Evolutionary conservation across 2,329 filamentous ascomycete species (phyloP).

Genomic region (Fusarium brachygibbosum): DNA sequence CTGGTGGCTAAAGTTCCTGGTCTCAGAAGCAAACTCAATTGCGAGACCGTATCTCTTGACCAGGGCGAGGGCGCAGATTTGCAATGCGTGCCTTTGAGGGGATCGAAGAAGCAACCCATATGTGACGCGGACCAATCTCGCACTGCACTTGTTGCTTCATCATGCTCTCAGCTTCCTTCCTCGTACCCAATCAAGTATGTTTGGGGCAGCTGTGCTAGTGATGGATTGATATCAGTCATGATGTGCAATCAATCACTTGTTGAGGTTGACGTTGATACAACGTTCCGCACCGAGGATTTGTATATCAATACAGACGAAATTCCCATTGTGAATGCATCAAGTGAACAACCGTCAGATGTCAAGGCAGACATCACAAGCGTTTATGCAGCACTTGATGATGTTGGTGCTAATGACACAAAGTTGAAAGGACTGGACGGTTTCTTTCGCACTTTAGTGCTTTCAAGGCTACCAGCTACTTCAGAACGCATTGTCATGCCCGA

Average conservation of each 20-base stretch:
- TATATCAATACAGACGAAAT: constrained; percentile 42
- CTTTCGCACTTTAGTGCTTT: constrained; percentile 47
- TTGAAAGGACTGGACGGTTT: constrained; percentile 47
- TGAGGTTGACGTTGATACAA: constrained; percentile 40
- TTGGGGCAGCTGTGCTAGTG: constrained; percentile 46
- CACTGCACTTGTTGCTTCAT: constrained; percentile 44
- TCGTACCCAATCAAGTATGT: constrained; percentile 44
- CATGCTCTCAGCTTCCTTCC: constrained; percentile 39
- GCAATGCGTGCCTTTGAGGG: constrained; percentile 40
- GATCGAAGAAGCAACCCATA: constrained; percentile 34
- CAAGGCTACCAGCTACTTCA: constrained; percentile 41
- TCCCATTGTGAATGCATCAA: constrained; percentile 37
- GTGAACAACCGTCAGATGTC: constrained; percentile 31
- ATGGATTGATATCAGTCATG: constrained; percentile 41
- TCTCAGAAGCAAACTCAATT: constrained; percentile 37
- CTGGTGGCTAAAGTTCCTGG: constrained; percentile 42
- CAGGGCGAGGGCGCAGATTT: constrained; percentile 31
- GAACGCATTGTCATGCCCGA: constrained; percentile 41
- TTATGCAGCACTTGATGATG: constrained; percentile 37
- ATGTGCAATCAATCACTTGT: constrained; percentile 47
- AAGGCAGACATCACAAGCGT: constrained; percentile 33
- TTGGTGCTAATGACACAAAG: constrained; percentile 34
- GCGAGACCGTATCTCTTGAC: constrained; percentile 38
- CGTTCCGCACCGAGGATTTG: constrained; percentile 45
- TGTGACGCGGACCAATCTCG: constrained; percentile 34